A percentile compares a stretch with the other conserved stretches of the same genome.
Conservation (phyloP, 2,329 filamentous ascomycete genomes). For the Lachnellula subtilissima region DNA sequence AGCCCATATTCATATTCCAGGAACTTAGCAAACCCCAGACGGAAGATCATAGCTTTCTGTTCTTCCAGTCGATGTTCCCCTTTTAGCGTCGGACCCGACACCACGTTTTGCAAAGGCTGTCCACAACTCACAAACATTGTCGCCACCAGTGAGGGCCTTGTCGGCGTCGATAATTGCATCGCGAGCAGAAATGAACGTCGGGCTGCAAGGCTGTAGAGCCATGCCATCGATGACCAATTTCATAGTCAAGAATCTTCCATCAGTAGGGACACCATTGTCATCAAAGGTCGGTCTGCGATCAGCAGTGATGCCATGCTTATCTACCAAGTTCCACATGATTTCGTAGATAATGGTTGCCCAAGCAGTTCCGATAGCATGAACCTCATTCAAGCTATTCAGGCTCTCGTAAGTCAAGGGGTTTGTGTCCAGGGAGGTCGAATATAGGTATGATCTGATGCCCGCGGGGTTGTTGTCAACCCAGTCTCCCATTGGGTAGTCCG, state of each 20-base stretch:
- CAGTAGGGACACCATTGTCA: slow-evolving; percentile 42
- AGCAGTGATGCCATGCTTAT: slow-evolving; percentile 49
- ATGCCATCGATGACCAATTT: slow-evolving; percentile 46
- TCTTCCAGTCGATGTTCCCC: slow-evolving; percentile 4
- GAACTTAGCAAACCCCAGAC: slow-evolving; percentile 5
- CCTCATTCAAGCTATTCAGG: slow-evolving; percentile 35
- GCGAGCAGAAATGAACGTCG: slow-evolving; percentile 48
- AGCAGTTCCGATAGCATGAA: slow-evolving; percentile 47
- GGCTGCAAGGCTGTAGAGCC: slow-evolving; percentile 52
- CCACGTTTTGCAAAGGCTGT: slow-evolving; percentile 52
- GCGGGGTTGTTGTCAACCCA: slow-evolving; percentile 42
- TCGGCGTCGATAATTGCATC: slow-evolving; percentile 54
- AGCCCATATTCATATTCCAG: no score
- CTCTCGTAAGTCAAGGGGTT: slow-evolving; percentile 48
- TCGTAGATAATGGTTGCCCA: slow-evolving; percentile 53
- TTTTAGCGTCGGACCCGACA: slow-evolving; percentile 35
- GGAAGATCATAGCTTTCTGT: slow-evolving; percentile 8
- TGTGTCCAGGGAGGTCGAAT: slow-evolving; percentile 44
- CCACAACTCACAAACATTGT: slow-evolving; percentile 50
- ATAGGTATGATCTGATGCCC: slow-evolving; percentile 47
- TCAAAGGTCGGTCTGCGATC: slow-evolving; percentile 38
- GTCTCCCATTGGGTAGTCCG: slow-evolving; percentile 44
- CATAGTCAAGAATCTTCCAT: slow-evolving; percentile 42
- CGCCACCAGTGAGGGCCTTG: slow-evolving; percentile 44
- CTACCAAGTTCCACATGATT: slow-evolving; percentile 53